Conservation (phyloP, 306 rosid genomes). For the Sphenostylis stenocarpa region DNA sequence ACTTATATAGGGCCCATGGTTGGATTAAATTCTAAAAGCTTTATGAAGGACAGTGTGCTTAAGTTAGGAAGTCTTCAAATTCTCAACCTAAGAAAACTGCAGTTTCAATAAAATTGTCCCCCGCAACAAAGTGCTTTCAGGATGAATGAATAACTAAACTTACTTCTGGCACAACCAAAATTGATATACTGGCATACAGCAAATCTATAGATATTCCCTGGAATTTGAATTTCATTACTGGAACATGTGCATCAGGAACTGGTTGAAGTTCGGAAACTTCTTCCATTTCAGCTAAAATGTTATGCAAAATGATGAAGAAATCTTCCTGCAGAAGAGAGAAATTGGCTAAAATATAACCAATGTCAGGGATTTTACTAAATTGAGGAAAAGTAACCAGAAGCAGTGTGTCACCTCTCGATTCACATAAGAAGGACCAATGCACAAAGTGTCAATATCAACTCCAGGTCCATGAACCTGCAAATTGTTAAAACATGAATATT, state of each 20-base stretch:
- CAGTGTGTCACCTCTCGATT: conserved; percentile 67
- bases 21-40: conserved; percentile 9
- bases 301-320: conserved; percentile 76
- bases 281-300: conserved; percentile 75
- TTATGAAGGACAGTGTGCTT: conserved; percentile 12
- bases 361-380: not conserved
- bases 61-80: conserved; percentile 7
- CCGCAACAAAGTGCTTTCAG: conserved; percentile 1
- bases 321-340: conserved; percentile 67
- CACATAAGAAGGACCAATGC: conserved; percentile 92
- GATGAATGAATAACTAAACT: conserved; percentile 41
- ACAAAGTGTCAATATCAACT: conserved; percentile 77
- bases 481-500: conserved; percentile 16
- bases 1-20: not conserved
- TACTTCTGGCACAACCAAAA: conserved; percentile 90
- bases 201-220: conserved; percentile 89
- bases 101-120: conserved; percentile 1
- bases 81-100: not conserved
- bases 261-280: conserved; percentile 94
- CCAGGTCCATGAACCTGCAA: conserved; percentile 93
- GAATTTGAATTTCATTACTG: conserved; percentile 96
- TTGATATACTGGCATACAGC: conserved; percentile 88
- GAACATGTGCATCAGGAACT: conserved; percentile 93
- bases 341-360: conserved; percentile 32
- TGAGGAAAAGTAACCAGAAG: conserved; percentile 25